These are phyloP conservation scores for Alternaria postmessia DNA, from an alignment of 2,329 filamentous ascomycete genomes.

Conservation along the genomic window DNA sequence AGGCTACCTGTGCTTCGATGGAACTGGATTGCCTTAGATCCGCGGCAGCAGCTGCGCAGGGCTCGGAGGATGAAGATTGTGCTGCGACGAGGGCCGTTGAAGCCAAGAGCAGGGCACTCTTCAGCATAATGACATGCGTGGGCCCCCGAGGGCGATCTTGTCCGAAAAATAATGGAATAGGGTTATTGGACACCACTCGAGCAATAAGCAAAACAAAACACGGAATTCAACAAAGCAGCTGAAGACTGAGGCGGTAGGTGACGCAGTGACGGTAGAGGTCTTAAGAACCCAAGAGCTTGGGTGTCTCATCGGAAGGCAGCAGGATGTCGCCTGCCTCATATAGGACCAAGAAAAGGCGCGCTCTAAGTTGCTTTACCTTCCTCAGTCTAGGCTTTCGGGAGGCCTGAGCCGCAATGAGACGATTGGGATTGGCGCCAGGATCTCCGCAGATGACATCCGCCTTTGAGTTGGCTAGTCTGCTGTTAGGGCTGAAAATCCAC, in stretches of 20 bases:
- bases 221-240: neutral
- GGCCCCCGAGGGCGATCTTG: neutral
- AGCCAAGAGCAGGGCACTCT: constrained; percentile 21
- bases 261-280: neutral
- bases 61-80: constrained; percentile 23
- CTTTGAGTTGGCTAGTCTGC: constrained; percentile 10
- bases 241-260: neutral
- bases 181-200: neutral
- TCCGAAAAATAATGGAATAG: neutral
- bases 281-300: constrained; percentile 7
- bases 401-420: constrained; percentile 7
- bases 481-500: constrained; percentile 1
- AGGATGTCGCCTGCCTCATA: constrained; percentile 13
- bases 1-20: constrained; percentile 32
- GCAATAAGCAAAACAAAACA: constrained; percentile 3
- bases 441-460: neutral
- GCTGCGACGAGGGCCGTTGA: constrained; percentile 24
- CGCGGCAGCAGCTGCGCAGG: constrained; percentile 30
- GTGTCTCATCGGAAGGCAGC: constrained; percentile 11
- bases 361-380: constrained; percentile 1
- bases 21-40: neutral
- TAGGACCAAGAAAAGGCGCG: constrained; percentile 10
- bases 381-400: constrained; percentile 6
- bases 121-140: constrained; percentile 16
- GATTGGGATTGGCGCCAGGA: constrained; percentile 1